Base-by-base conservation (phyloP, 2,329 filamentous ascomycete species). In the Fusarium stilboides region DNA sequence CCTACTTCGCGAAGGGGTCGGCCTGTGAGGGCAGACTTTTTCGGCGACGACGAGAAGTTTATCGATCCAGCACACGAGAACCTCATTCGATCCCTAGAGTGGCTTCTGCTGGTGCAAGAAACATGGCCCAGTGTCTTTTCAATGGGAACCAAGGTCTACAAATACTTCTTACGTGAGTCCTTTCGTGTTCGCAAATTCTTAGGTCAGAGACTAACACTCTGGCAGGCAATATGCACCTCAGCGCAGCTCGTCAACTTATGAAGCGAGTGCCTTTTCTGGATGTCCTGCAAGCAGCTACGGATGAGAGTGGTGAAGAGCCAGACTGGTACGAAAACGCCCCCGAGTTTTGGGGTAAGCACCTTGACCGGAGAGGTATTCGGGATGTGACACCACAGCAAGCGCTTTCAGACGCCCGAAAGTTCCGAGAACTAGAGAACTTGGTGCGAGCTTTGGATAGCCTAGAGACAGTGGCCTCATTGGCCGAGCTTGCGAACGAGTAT, bases 21-120 rank as follows among this genome's bases (percentile, higher is more conserved):
- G 34, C 84, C 87, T n/a, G 87, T 97, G 57, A 89, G 86, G 75
- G 82, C 86, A 8, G 89, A 92, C 62, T 92, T 97, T 74, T 88
- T 94, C 54, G 89, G 90, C 6, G 87, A 89, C 3, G 84, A 89
- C 80, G 81, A 82, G 10, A 83, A 82, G 57, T 75, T 73, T 12
- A 81, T 90, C 12, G 85, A 89, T 9, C 80, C 85, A 43, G 88
- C 91, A 62, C 91, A 95, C 66, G 88, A 91, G 71, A 79, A 86
- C 34, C 85, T 97, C 52, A 93, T 98, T 45, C 87, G 91, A 58
- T 90, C 92, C 37, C 81, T 98, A 62, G 92, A 97, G 75, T 98
- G 95, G 94, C 90, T 95, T 77, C 82, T 93, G 60, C 86, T 93
- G 57, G 87, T 95, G 10, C 88, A 92, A 50, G 91, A 88, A 14